Percentiles rank a stretch among this genome's conserved stretches.
phyloP scores from a whole-genome alignment of 225 moss, liverwort and hornwort species.

The Polytrichum commune region DNA sequence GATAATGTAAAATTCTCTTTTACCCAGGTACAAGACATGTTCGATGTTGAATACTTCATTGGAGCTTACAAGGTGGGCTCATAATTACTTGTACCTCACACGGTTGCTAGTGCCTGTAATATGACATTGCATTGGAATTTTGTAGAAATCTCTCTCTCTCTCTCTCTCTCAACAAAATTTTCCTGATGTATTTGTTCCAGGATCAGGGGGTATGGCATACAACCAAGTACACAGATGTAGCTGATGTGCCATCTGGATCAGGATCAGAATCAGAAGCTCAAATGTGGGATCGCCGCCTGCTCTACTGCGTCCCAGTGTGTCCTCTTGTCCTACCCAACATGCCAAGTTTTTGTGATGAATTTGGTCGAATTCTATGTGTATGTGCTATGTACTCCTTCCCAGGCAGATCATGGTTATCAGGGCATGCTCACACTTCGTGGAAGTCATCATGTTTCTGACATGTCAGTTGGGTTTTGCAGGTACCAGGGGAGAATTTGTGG shows the following conservation, averaged over 20 bases:
- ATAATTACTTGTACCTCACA: not conserved
- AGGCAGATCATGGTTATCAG: too few species aligned
- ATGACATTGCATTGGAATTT: not conserved
- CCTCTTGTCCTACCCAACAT: not conserved
- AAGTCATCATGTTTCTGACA: not conserved
- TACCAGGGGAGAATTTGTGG: constrained; percentile 93
- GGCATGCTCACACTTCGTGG: too few species aligned
- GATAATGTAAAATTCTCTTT: not conserved
- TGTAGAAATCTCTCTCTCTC: too few species aligned
- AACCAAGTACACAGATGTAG: constrained; percentile 70
- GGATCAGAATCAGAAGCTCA: constrained; percentile 43
- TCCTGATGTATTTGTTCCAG: constrained; percentile 28
- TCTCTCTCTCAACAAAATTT: not conserved
- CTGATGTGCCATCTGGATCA: constrained; percentile 44
- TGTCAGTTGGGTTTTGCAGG: constrained; percentile 25
- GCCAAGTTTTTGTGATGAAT: too few species aligned
- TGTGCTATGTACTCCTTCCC: too few species aligned
- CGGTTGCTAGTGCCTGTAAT: constrained; percentile 2
- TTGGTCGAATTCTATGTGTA: too few species aligned
- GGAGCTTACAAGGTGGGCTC: constrained; percentile 80
- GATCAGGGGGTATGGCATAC: constrained; percentile 77
- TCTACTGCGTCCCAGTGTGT: constrained; percentile 92
- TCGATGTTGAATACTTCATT: constrained; percentile 82
- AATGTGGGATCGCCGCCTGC: constrained; percentile 81
- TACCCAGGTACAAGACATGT: constrained; percentile 92